Evolutionary conservation across 202 grass and related monocot genomes (phyloP).

Genomic region (Dendrocalamus latiflorus): DNA sequence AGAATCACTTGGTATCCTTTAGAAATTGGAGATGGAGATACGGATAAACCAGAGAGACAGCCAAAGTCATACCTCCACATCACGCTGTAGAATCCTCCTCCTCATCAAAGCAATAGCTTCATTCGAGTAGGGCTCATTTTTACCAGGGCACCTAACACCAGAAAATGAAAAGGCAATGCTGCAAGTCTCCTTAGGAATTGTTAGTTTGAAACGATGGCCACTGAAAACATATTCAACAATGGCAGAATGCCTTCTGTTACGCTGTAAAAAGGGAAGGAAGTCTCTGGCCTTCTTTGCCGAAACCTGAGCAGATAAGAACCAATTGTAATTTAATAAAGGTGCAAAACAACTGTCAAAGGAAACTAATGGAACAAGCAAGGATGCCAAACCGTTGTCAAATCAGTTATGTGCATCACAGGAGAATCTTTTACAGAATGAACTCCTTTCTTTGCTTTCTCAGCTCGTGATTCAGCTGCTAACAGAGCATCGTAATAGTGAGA

Average conservation of each 20-base stretch:
- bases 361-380: slow-evolving; percentile 9
- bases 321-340: not conserved
- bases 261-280: slow-evolving; percentile 89
- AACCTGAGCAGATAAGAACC: slow-evolving; percentile 43
- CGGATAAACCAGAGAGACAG: not conserved
- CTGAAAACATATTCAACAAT: slow-evolving; percentile 97
- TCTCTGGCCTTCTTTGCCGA: slow-evolving; percentile 85
- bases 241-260: slow-evolving; percentile 73
- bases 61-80: slow-evolving; percentile 66
- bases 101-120: slow-evolving; percentile 94
- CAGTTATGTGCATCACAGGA: slow-evolving; percentile 91
- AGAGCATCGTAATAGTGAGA: slow-evolving; percentile 96
- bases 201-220: slow-evolving; percentile 91
- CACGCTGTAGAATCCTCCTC: slow-evolving; percentile 71
- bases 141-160: slow-evolving; percentile 79
- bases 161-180: slow-evolving; percentile 91
- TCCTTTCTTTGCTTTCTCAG: slow-evolving; percentile 90
- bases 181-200: slow-evolving; percentile 94
- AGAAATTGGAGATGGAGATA: not conserved
- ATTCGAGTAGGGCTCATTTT: slow-evolving; percentile 69
- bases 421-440: slow-evolving; percentile 66
- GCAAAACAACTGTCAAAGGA: not conserved
- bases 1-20: slow-evolving; percentile 21
- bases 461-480: slow-evolving; percentile 83
- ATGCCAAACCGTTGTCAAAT: slow-evolving; percentile 69